Conservation (phyloP, 345 rosid genomes). For the Citropsis articulata region DNA sequence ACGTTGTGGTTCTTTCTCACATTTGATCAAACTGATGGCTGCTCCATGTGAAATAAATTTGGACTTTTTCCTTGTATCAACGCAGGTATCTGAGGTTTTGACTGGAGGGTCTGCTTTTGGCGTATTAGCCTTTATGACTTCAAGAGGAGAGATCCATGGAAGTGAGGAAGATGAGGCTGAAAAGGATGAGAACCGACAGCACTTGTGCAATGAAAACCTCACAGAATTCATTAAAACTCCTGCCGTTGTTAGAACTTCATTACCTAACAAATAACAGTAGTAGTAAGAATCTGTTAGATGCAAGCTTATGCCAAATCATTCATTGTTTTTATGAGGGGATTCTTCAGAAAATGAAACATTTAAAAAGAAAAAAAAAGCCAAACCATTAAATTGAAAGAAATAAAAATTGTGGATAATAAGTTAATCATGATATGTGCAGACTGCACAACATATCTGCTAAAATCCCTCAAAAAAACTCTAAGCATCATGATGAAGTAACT, state of each 20-base stretch:
- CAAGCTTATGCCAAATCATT: not conserved
- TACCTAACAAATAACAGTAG: not conserved
- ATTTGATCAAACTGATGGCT: slow-evolving; percentile 63
- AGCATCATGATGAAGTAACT: not conserved
- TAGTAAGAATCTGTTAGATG: not conserved
- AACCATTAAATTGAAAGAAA: not conserved
- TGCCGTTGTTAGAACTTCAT: not conserved
- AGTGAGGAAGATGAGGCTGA: slow-evolving; percentile 32
- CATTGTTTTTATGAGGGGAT: not conserved
- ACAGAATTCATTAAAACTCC: slow-evolving; percentile 9
- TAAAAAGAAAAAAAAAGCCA: not conserved
- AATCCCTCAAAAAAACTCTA: not conserved
- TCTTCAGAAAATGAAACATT: not conserved
- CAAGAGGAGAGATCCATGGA: slow-evolving; percentile 71
- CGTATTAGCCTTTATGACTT: slow-evolving; percentile 13
- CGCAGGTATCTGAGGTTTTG: slow-evolving; percentile 20
- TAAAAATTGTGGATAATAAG: not conserved
- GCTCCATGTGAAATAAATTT: slow-evolving; percentile 62
- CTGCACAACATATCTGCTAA: not conserved
- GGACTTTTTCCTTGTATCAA: slow-evolving; percentile 31
- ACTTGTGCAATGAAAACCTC: slow-evolving; percentile 12
- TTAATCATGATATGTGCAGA: not conserved
- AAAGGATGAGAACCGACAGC: slow-evolving; percentile 26
- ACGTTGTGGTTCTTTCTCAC: slow-evolving; percentile 65
- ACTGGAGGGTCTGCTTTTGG: slow-evolving; percentile 34